phyloP scores from a whole-genome alignment of 1,139 yeast genomes.

The Candida gigantensis region DNA sequence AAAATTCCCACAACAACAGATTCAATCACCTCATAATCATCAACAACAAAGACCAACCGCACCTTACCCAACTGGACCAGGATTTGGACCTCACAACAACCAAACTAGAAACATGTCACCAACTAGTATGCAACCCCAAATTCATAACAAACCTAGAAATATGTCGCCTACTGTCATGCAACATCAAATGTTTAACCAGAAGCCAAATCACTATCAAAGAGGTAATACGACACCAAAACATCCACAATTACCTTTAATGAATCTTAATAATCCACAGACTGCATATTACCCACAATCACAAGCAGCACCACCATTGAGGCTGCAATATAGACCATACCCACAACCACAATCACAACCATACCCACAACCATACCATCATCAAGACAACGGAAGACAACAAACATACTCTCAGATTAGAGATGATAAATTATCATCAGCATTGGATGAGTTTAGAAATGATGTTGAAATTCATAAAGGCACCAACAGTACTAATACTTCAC shows the following conservation, averaged over 20 bases:
- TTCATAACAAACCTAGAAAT: constrained; percentile 2
- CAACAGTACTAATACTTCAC: constrained; percentile 10
- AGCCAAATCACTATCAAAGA: background rate
- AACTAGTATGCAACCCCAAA: constrained; percentile 1
- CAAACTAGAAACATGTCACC: background rate
- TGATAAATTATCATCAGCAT: constrained; percentile 30
- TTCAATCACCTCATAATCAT: background rate
- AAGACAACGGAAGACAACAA: constrained; percentile 7
- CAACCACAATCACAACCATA: constrained; percentile 5
- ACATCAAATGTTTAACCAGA: background rate
- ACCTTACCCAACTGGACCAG: background rate
- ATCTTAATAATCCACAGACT: background rate
- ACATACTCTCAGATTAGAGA: constrained; percentile 15
- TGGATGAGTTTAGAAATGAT: constrained; percentile 34
- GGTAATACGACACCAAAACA: background rate
- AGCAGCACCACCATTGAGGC: constrained; percentile 11
- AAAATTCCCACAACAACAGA: background rate
- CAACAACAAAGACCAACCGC: background rate
- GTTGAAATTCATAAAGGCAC: constrained; percentile 23
- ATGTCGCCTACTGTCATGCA: background rate
- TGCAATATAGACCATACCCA: constrained; percentile 12
- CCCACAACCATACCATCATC: constrained; percentile 1
- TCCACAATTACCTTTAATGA: constrained; percentile 1
- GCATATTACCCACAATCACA: constrained; percentile 6
- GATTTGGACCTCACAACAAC: background rate